Evolutionary conservation across 345 rosid species (phyloP).

Genomic region (Bruguiera gymnorhiza): DNA sequence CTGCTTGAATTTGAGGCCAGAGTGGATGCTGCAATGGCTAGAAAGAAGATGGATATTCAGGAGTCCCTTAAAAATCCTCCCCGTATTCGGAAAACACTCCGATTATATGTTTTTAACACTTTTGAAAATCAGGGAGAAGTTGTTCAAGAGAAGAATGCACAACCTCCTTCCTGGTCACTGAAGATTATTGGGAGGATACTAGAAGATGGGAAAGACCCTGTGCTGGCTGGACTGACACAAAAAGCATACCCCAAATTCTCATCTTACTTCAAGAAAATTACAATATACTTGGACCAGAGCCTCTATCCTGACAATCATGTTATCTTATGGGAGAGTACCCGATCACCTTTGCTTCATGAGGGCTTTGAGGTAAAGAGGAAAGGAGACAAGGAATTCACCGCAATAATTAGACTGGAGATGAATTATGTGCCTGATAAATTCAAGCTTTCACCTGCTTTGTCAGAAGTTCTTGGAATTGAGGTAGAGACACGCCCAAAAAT

Average conservation of each 20-base stretch:
- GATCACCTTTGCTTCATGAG: constrained; percentile 51
- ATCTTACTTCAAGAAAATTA: constrained; percentile 51
- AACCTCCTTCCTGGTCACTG: constrained; percentile 52
- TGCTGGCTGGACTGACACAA: constrained; percentile 36
- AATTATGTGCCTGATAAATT: constrained; percentile 52
- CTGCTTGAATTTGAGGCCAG: constrained; percentile 55
- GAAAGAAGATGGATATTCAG: constrained; percentile 49
- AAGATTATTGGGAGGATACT: constrained; percentile 55
- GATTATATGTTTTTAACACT: constrained; percentile 52
- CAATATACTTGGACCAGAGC: constrained; percentile 54
- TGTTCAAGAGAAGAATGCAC: constrained; percentile 28
- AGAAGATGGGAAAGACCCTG: constrained; percentile 57
- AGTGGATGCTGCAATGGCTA: constrained; percentile 44
- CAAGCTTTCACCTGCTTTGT: constrained; percentile 46
- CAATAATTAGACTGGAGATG: constrained; percentile 52
- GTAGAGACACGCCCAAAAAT: constrained; percentile 47
- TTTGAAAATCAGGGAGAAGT: constrained; percentile 38
- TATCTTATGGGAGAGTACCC: constrained; percentile 53
- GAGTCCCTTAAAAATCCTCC: constrained; percentile 47
- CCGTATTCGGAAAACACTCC: constrained; percentile 40
- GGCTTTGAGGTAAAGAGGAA: constrained; percentile 66
- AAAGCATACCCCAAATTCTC: constrained; percentile 47
- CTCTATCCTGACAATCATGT: constrained; percentile 56
- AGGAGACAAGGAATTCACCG: constrained; percentile 57
- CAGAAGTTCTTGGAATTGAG: constrained; percentile 54